Conservation (phyloP, 352 stramenopile species). For the Phytophthora cactorum region DNA sequence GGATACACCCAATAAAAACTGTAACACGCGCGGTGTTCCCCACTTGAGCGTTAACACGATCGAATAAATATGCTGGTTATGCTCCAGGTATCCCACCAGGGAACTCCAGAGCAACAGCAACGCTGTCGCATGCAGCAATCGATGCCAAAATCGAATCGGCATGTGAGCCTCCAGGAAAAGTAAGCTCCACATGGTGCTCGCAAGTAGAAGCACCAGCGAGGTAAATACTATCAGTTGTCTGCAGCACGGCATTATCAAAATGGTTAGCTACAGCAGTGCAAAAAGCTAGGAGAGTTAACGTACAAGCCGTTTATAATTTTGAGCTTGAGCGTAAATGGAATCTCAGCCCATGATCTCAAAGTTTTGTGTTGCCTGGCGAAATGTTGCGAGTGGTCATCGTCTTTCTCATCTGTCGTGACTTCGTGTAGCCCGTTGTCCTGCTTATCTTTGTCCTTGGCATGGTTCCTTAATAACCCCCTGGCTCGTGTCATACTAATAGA, state of each 20-base stretch:
- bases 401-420: conserved; percentile 17
- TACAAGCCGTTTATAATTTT: conserved; percentile 78
- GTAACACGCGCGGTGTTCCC: conserved; percentile 79
- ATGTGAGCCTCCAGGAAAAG: conserved; percentile 74
- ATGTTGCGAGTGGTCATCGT: conserved; percentile 12
- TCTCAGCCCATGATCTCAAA: conserved; percentile 34
- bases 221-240: conserved; percentile 67
- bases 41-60: conserved; percentile 91
- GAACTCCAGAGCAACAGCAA: conserved; percentile 84
- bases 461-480: conserved; percentile 15
- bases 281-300: conserved; percentile 17
- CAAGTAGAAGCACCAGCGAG: conserved; percentile 59
- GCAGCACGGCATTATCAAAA: conserved; percentile 2
- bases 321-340: conserved; percentile 62
- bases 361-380: neutral
- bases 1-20: conserved; percentile 89
- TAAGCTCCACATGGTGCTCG: conserved; percentile 79
- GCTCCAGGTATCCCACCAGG: conserved; percentile 87
- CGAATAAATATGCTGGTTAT: conserved; percentile 89
- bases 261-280: conserved; percentile 8
- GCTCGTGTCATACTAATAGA: conserved; percentile 27
- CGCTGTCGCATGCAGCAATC: conserved; percentile 70
- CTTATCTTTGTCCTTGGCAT: conserved; percentile 3
- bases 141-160: conserved; percentile 77
- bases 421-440: conserved; percentile 7